Evolutionary conservation across 805 yeast species (phyloP), one percentile per base, ranked within the genome.

Genomic region (Barnettozyma californica): DNA sequence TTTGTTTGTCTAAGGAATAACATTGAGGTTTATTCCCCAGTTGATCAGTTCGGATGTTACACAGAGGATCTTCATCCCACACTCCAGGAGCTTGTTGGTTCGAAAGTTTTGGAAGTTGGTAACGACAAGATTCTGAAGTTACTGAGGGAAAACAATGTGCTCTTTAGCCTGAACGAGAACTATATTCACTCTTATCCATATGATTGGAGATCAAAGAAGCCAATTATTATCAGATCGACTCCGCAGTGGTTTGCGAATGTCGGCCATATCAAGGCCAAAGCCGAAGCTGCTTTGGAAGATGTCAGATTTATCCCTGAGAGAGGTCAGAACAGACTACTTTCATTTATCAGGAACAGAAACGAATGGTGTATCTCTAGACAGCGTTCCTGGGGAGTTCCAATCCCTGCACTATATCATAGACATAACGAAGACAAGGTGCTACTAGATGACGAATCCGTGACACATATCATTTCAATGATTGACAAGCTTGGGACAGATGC

Each of bases 361-460:
- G 99, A 94, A 62, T 94, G 99, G 99, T 94, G 99, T 68, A 90
- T 94, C 29, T 91, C 98, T 1, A 75, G 99, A 58, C 99, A 94
- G 64, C 80, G 99, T 55, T 75, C 79, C 18, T 94, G 99, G 99
- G 99, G 99, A 41, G 97, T 94, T 31, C 99, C 99, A 1, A 86
- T 94, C 36, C 98, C 99, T 1, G 94, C 87, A 0, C 67, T 94
- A 9, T 87, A 84, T 66, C 70, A 77, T 41, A 70, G 68, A 46
- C 52, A 44, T 13, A 71, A 71, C 34, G 78, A 87, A 1, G 84
- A 79, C n/a, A 80, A 75, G 43, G 84, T 90, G 1, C 54, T 89
- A 10, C 68, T 82, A 63, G 82, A 80, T 41, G 73, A 73, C 19
- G 77, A 70, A 33, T 72, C 80, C 1, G 78, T 90, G 3, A 71